Percentiles rank a stretch among this genome's conserved stretches.
Evolutionary conservation across 2,329 filamentous ascomycete genomes (phyloP).

Genomic region (Clarireedia hainanense): DNA sequence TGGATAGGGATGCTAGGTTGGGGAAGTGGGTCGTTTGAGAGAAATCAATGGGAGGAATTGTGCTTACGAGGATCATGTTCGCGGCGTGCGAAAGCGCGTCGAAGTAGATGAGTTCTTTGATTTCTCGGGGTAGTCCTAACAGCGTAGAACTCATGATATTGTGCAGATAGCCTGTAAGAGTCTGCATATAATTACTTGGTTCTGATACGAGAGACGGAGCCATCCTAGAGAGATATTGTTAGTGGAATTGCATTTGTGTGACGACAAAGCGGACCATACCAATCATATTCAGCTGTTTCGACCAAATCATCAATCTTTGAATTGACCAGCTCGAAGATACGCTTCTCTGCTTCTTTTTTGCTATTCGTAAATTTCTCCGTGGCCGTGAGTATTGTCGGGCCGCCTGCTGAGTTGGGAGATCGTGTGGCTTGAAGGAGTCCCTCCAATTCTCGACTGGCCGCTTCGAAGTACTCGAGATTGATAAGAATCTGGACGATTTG

Average conservation of each 20-base stretch:
- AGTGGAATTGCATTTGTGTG: neutral
- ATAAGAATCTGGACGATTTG: slow-evolving; percentile 98
- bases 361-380: slow-evolving; percentile 81
- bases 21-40: neutral
- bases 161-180: slow-evolving; percentile 81
- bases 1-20: neutral
- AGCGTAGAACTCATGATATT: slow-evolving; percentile 97
- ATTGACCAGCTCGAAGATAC: slow-evolving; percentile 97
- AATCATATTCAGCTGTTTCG: slow-evolving; percentile 96
- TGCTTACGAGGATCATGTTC: slow-evolving; percentile 67
- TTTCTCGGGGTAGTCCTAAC: slow-evolving; percentile 84
- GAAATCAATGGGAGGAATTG: neutral
- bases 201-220: slow-evolving; percentile 55
- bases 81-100: slow-evolving; percentile 89
- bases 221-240: slow-evolving; percentile 34
- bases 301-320: slow-evolving; percentile 97
- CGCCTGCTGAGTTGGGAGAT: slow-evolving; percentile 72
- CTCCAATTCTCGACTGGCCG: slow-evolving; percentile 83
- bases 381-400: slow-evolving; percentile 70
- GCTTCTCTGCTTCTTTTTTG: slow-evolving; percentile 93
- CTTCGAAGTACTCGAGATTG: slow-evolving; percentile 95
- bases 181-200: slow-evolving; percentile 91
- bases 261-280: slow-evolving; percentile 40
- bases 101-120: slow-evolving; percentile 97
- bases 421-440: slow-evolving; percentile 76